A percentile compares a stretch with the other conserved stretches of the same genome.
Evolutionary conservation across 192 early-diverging fungal genomes (phyloP).

Genomic region (Diversispora eburnea): DNA sequence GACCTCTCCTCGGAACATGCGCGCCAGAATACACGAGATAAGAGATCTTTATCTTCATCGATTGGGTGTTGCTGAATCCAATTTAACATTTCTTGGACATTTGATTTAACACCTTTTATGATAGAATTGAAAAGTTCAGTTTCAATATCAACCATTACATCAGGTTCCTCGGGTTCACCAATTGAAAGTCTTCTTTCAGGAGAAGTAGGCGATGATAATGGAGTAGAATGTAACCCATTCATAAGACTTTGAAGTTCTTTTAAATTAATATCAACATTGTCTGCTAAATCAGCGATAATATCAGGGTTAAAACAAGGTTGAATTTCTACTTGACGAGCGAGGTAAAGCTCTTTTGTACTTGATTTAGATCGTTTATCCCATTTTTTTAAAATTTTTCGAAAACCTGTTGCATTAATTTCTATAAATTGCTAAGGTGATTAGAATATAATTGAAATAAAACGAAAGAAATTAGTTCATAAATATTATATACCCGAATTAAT

Average conservation of each 20-base stretch:
- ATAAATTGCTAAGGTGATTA: slow-evolving; percentile 77
- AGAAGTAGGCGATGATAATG: slow-evolving; percentile 35
- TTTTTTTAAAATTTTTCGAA: slow-evolving; percentile 99
- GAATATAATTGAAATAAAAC: not conserved
- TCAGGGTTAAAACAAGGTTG: slow-evolving; percentile 97
- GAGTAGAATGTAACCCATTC: slow-evolving; percentile 32
- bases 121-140: slow-evolving; percentile 56
- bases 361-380: slow-evolving; percentile 99
- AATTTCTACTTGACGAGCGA: slow-evolving; percentile 94
- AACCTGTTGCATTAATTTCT: slow-evolving; percentile 93
- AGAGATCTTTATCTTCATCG: slow-evolving; percentile 52
- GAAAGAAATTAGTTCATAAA: not conserved
- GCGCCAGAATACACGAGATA: slow-evolving; percentile 74
- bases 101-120: slow-evolving; percentile 39
- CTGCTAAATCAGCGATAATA: slow-evolving; percentile 84
- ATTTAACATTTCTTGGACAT: slow-evolving; percentile 52
- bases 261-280: slow-evolving; percentile 72
- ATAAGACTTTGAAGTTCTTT: slow-evolving; percentile 72
- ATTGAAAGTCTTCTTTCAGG: slow-evolving; percentile 33
- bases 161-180: slow-evolving; percentile 32
- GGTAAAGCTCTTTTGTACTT: slow-evolving; percentile 95
- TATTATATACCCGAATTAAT: not conserved
- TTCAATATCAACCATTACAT: slow-evolving; percentile 57
- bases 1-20: slow-evolving; percentile 54
- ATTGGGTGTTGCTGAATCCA: slow-evolving; percentile 43